Conservation (phyloP, 768 basidiomycete genomes). For the Strobilomyces echinocephalus region DNA sequence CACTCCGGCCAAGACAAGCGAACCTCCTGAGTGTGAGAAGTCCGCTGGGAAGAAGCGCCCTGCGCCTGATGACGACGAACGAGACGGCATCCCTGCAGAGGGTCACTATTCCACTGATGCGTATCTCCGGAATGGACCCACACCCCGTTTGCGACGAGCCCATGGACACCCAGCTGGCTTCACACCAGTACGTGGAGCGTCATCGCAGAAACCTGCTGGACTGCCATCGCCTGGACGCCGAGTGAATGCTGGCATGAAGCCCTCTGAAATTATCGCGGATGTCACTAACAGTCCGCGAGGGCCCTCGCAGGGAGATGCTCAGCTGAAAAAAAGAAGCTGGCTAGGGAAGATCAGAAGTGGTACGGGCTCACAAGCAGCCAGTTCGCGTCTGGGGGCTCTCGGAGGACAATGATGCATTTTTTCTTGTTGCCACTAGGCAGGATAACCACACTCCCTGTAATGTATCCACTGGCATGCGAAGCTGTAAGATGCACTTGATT, state of each 20-base stretch:
- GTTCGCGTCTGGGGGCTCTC: conserved; percentile 18
- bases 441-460: conserved; percentile 16
- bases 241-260: conserved; percentile 36
- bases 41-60: conserved; percentile 65
- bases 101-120: conserved; percentile 48
- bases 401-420: conserved; percentile 24
- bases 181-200: conserved; percentile 60
- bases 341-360: conserved; percentile 62
- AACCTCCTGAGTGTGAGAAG: conserved; percentile 30
- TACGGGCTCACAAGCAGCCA: conserved; percentile 15
- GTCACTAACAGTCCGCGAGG: conserved; percentile 63
- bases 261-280: conserved; percentile 42
- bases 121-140: conserved; percentile 38
- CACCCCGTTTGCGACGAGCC: conserved; percentile 57
- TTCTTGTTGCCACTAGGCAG: conserved; percentile 10
- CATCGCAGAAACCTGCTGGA: conserved; percentile 28
- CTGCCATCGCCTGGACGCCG: conserved; percentile 48
- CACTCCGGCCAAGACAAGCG: conserved; percentile 42
- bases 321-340: conserved; percentile 58
- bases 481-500: background rate
- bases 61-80: conserved; percentile 74
- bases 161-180: conserved; percentile 62
- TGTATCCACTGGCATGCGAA: conserved; percentile 1
- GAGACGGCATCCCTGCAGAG: conserved; percentile 57
- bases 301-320: conserved; percentile 18